Evolutionary conservation across 768 basidiomycete species (phyloP), one percentile per base, ranked within the genome.

Genomic region (Pluteus cervinus): DNA sequence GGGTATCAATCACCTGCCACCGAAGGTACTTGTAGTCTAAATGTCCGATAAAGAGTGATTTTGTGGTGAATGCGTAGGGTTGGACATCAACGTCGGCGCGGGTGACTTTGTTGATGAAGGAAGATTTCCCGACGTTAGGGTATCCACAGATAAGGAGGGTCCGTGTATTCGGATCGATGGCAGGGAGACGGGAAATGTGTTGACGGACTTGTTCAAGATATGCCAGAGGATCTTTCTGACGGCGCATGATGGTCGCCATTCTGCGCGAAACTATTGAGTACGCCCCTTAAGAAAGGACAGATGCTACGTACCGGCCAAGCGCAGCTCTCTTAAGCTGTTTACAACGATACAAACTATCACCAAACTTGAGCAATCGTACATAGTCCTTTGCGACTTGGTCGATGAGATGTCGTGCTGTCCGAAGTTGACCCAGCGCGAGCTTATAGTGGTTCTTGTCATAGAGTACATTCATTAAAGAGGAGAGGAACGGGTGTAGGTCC

Each of bases 371-470:
- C 38, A 99, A 69, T 40, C 94, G 84, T 46, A 88, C 84, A 62
- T 98, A 98, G 60, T 99, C 96, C 58, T 97, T 98, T 30, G 86
- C 89, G 41, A 99, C 86, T 24, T 93, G 89, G 62, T 96, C 92
- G 51, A 98, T 96, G 35, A 99, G 70, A 75, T 99, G 96, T 25
- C 86, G 75, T 2, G 88, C 88, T 1, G 96, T 99, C 47, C 94
- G 84, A 42, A 99, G 78, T 57, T 99, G 96, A 42, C 96, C 94
- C 29, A 99, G 70, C 3, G 96, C 96, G 36, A 99, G 86, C 66
- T 98, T 98, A 78, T 97, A 97, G 58, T 99, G 94, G 57, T 97
- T 97, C 68, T 98, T 98, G 75, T 99, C 96, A 62, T 99, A 99
- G 28, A 99, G 76, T 11, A 99, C 96, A 62, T 99, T 99, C 76